Evolutionary conservation across 495 filamentous ascomycete species (phyloP).

Genomic region (Lophiotrema nucula): DNA sequence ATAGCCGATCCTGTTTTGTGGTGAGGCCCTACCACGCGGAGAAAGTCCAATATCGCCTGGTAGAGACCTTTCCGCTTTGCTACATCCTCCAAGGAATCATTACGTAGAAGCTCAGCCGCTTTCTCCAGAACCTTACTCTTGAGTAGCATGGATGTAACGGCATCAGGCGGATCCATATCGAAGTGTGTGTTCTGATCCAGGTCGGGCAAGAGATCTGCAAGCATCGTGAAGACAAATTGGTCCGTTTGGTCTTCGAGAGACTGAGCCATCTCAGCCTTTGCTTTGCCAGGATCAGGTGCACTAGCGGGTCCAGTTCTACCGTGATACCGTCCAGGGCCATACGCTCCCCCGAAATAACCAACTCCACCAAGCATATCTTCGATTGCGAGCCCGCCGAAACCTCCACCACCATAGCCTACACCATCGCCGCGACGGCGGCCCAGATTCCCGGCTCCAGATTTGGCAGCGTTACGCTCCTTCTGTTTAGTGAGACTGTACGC

Average conservation of each 20-base stretch:
- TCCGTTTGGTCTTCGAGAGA: constrained; percentile 17
- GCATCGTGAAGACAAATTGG: constrained; percentile 8
- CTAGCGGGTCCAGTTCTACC: no score
- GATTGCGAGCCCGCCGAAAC: not conserved
- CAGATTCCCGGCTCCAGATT: not conserved
- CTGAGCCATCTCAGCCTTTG: constrained; percentile 16
- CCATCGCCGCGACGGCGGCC: constrained; percentile 1
- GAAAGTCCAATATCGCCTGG: constrained; percentile 31
- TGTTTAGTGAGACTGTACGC: constrained; percentile 11
- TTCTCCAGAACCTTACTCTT: constrained; percentile 35
- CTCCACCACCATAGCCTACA: not conserved
- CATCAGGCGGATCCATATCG: constrained; percentile 30
- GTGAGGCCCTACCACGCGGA: constrained; percentile 26
- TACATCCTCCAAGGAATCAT: constrained; percentile 42
- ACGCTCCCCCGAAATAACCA: constrained; percentile 7
- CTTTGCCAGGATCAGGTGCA: not conserved
- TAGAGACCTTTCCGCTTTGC: constrained; percentile 35
- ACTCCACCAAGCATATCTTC: not conserved
- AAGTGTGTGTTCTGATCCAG: constrained; percentile 11
- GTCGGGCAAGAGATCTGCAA: constrained; percentile 28
- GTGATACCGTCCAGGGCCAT: no score
- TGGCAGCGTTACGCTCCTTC: constrained; percentile 9
- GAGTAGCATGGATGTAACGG: constrained; percentile 31
- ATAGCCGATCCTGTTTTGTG: constrained; percentile 14
- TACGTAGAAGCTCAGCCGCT: constrained; percentile 38